Evolutionary conservation across 495 filamentous ascomycete species (phyloP).

Genomic region (Tuber umbilicatum): DNA sequence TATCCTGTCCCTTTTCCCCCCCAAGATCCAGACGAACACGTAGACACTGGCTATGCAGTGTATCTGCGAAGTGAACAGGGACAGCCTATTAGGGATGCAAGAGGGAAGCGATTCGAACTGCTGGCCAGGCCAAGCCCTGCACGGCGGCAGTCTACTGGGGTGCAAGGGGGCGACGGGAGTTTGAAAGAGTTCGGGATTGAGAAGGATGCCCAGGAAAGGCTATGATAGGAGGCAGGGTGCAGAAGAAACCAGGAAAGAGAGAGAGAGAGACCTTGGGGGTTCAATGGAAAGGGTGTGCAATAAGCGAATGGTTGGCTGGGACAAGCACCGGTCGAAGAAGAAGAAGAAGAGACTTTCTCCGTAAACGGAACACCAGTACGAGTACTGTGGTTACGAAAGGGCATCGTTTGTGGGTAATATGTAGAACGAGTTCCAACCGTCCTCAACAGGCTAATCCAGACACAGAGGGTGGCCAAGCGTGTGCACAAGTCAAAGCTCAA

Average conservation of each 20-base stretch:
- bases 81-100: slow-evolving; percentile 28
- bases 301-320: neutral
- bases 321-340: neutral
- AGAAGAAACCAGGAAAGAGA: slow-evolving; percentile 11
- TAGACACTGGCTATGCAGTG: slow-evolving; percentile 23
- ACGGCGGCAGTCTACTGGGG: slow-evolving; percentile 18
- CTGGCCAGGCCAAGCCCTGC: slow-evolving; percentile 19
- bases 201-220: neutral
- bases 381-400: neutral
- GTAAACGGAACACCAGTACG: neutral
- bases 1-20: neutral
- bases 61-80: slow-evolving; percentile 21
- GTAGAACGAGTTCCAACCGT: neutral
- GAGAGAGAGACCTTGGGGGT: slow-evolving; percentile 11
- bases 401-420: neutral
- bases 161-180: slow-evolving; percentile 27
- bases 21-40: slow-evolving; percentile 28
- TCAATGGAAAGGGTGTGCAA: slow-evolving; percentile 18
- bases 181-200: neutral
- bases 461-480: neutral
- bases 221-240: slow-evolving; percentile 24
- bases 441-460: neutral
- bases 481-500: neutral
- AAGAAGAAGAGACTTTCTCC: neutral
- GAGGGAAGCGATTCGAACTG: slow-evolving; percentile 28